Evolutionary conservation across 2,329 filamentous ascomycete species (phyloP).

Genomic region (Thielaviopsis ethacetica): DNA sequence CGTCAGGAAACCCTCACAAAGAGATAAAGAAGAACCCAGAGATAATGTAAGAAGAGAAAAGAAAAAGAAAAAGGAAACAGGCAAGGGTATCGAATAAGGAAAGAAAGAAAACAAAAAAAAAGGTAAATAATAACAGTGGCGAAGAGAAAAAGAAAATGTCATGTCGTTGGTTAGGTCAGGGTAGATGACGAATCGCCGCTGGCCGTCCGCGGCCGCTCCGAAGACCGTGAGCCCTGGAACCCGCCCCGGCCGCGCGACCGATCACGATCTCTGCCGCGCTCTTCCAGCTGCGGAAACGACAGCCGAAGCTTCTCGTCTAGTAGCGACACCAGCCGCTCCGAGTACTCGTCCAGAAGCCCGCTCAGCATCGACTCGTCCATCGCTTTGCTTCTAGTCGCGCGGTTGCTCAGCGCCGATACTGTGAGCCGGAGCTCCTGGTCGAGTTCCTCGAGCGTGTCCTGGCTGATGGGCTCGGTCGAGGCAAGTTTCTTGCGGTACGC

Average conservation of each 20-base stretch:
- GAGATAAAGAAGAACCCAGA: background rate
- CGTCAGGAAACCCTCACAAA: background rate
- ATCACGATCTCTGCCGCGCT: constrained; percentile 8
- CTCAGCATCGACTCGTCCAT: constrained; percentile 43
- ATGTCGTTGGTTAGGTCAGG: constrained; percentile 4
- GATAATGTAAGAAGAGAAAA: background rate
- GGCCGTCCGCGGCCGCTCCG: constrained; percentile 19
- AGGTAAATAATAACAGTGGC: background rate
- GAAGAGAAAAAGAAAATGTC: background rate
- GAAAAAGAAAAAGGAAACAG: too few relatives aligned
- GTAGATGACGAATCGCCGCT: constrained; percentile 20
- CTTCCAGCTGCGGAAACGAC: constrained; percentile 21
- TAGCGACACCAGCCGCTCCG: constrained; percentile 52
- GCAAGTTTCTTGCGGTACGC: constrained; percentile 47
- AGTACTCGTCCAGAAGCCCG: constrained; percentile 58
- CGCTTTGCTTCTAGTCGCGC: constrained; percentile 34
- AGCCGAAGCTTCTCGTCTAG: constrained; percentile 55
- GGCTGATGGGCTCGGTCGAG: constrained; percentile 37
- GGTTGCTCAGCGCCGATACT: constrained; percentile 41
- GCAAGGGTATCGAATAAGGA: background rate
- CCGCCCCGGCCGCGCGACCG: background rate
- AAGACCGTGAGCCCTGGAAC: constrained; percentile 12
- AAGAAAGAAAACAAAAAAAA: background rate
- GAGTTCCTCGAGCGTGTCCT: constrained; percentile 43
- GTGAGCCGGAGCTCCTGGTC: constrained; percentile 50